These are phyloP conservation scores for Xylariales sp. DNA, from an alignment of 2,329 filamentous ascomycete genomes.

Conservation along the genomic window DNA sequence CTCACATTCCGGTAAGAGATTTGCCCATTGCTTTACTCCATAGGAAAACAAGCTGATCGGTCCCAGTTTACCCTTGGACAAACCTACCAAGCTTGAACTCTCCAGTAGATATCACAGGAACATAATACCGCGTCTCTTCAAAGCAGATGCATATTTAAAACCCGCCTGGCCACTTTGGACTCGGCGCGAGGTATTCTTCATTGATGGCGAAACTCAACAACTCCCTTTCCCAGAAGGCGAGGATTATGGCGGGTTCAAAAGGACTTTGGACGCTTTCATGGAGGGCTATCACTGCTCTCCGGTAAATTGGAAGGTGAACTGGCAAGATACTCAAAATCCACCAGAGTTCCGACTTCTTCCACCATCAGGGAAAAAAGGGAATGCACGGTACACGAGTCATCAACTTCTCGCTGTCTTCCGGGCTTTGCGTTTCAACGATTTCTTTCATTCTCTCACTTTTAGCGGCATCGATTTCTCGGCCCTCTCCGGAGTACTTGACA, in stretches of 20 bases:
- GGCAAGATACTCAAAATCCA: conserved; percentile 37
- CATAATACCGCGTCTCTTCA: conserved; percentile 50
- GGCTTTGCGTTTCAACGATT: conserved; percentile 54
- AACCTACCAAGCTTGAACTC: conserved; percentile 42
- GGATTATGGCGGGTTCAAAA: conserved; percentile 49
- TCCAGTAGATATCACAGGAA: conserved; percentile 50
- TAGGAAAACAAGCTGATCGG: conserved; percentile 16
- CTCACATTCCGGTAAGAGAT: conserved; percentile 47
- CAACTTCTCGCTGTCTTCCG: conserved; percentile 54
- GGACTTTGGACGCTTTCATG: conserved; percentile 51
- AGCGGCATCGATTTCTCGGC: conserved; percentile 44
- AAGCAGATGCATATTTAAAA: conserved; percentile 50
- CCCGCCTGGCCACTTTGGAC: conserved; percentile 56
- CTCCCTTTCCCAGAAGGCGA: conserved; percentile 51
- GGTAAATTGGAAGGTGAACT: conserved; percentile 49
- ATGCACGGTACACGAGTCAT: conserved; percentile 38
- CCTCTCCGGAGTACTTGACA: conserved; percentile 37
- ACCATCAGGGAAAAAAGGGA: conserved; percentile 28
- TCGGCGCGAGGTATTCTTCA: conserved; percentile 45
- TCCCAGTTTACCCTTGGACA: conserved; percentile 36
- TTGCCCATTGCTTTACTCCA: background rate
- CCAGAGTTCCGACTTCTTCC: conserved; percentile 51
- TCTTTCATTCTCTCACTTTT: conserved; percentile 55
- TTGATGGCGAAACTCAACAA: conserved; percentile 47
- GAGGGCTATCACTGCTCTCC: conserved; percentile 45